A percentile compares a stretch with the other conserved stretches of the same genome.
Conservation (phyloP, 1,284 basidiomycete genomes). For the Farysia itapuensis region DNA sequence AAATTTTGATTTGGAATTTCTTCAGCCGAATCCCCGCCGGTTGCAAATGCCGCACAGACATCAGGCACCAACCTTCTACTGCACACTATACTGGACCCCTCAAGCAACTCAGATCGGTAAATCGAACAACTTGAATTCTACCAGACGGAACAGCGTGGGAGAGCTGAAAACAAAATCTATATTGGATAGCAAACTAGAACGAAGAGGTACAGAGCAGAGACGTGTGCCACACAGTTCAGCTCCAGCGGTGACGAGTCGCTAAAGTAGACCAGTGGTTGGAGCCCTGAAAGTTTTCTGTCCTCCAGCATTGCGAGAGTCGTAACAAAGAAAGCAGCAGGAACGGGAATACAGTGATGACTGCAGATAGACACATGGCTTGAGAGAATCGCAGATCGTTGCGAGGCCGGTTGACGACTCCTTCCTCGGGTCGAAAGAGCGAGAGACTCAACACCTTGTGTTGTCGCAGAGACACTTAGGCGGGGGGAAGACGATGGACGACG, state of each 20-base stretch:
- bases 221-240: neutral
- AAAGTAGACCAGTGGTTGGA: neutral
- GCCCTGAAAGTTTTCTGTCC: neutral
- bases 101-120: no score
- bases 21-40: no score
- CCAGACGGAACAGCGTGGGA: no score
- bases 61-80: no score
- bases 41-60: no score
- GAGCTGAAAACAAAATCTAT: neutral
- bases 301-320: neutral
- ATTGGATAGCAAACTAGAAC: neutral
- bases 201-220: neutral
- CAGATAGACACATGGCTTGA: neutral
- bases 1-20: no score
- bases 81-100: no score
- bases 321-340: neutral
- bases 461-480: constrained; percentile 19
- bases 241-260: constrained; percentile 35
- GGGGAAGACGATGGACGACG: constrained; percentile 45
- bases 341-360: neutral
- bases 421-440: constrained; percentile 3
- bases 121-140: no score
- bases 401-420: constrained; percentile 41
- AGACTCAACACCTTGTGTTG: neutral
- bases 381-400: neutral